These are phyloP conservation scores for Fusarium fracticaudum DNA, from an alignment of 2,329 filamentous ascomycete genomes.

Conservation along the genomic window DNA sequence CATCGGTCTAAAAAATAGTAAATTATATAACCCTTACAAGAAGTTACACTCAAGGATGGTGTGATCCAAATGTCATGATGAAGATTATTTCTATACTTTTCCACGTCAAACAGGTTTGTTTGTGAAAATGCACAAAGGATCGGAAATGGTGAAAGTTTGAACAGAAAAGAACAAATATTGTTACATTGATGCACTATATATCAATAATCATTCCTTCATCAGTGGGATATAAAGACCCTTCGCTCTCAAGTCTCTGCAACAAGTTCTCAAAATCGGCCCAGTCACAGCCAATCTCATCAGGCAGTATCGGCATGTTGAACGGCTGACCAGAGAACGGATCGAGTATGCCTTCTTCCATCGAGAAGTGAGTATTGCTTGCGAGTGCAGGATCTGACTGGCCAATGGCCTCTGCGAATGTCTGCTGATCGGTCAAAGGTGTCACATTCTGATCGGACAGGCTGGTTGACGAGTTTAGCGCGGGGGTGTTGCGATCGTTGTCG, in stretches of 20 bases:
- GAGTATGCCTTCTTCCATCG: accelerated
- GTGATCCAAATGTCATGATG: slow-evolving; percentile 17
- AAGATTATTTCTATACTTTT: slow-evolving; percentile 24
- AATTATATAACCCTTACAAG: not conserved
- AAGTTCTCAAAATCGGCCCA: slow-evolving; percentile 14
- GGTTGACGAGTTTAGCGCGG: accelerated
- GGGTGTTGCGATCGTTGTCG: accelerated
- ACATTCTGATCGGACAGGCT: accelerated
- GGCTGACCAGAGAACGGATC: not conserved
- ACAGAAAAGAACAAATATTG: too few species aligned
- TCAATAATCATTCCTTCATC: not conserved
- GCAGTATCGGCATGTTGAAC: not conserved
- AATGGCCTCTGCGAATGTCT: not conserved
- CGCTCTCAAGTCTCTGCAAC: not conserved
- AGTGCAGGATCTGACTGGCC: accelerated
- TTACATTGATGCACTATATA: not conserved
- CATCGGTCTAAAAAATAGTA: not conserved
- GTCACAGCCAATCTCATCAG: slow-evolving; percentile 8
- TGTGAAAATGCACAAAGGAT: not conserved
- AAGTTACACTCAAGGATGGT: too few species aligned
- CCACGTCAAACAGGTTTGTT: not conserved
- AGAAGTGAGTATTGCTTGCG: accelerated
- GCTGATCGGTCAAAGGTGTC: accelerated
- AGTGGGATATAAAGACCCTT: not conserved
- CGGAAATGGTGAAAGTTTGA: too few species aligned